These are phyloP conservation scores for Sporisorium iseilematis-ciliati DNA, from an alignment of 1,284 basidiomycete species.

Conservation along the genomic window DNA sequence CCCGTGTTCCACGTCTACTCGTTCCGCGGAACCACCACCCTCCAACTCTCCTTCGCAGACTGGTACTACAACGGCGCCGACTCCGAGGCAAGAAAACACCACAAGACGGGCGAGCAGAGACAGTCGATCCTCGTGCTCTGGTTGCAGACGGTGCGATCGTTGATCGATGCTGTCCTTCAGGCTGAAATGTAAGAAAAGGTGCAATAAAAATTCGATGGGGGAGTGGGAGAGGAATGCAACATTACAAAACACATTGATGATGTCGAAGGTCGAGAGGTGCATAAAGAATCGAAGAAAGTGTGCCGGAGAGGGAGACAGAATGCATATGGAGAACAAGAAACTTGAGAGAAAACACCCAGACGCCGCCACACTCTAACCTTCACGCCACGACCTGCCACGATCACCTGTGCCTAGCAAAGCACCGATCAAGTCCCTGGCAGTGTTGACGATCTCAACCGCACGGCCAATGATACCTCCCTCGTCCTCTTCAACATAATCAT, in stretches of 20 bases:
- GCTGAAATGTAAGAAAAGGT: background rate
- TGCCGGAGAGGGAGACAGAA: too few relatives aligned
- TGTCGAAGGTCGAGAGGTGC: too few relatives aligned
- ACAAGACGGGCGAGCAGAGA: background rate
- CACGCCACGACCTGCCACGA: slow-evolving; percentile 50
- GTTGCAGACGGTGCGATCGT: slow-evolving; percentile 21
- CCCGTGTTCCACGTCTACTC: slow-evolving; percentile 44
- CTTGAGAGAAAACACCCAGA: background rate
- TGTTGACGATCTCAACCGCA: slow-evolving; percentile 68
- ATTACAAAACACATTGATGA: too few relatives aligned
- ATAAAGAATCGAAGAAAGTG: too few relatives aligned
- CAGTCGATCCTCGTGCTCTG: slow-evolving; percentile 36
- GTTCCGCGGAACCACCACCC: slow-evolving; percentile 13
- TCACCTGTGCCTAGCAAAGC: slow-evolving; percentile 57
- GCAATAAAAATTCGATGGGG: background rate
- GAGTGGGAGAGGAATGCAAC: background rate
- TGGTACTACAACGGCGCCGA: slow-evolving; percentile 28
- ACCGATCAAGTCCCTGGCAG: slow-evolving; percentile 65
- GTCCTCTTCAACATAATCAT: slow-evolving; percentile 68
- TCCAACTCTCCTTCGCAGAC: slow-evolving; percentile 37
- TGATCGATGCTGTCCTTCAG: slow-evolving; percentile 26
- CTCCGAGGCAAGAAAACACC: background rate
- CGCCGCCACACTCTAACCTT: slow-evolving; percentile 15
- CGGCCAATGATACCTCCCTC: slow-evolving; percentile 66
- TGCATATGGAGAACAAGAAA: background rate